Base-by-base conservation (phyloP, 495 filamentous ascomycete genomes). In the Xylaria acuta region DNA sequence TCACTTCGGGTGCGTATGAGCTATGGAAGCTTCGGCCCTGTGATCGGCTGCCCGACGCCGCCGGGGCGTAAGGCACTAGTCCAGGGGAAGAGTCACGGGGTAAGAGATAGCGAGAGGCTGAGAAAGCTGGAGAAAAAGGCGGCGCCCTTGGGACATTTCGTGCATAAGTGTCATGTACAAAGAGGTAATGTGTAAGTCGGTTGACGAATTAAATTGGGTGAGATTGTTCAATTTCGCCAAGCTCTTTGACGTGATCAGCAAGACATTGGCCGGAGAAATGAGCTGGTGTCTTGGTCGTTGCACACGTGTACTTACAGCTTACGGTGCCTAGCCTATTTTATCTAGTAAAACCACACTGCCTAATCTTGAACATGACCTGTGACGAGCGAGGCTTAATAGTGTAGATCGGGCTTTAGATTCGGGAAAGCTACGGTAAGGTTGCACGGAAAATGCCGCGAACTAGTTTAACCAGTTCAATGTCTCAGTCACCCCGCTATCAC, bases 91-190 rank as follows among this genome's bases (percentile, higher is more conserved):
- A 16, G 25, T 65, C 63, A 36, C n/a, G 49, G n/a, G 49, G 49
- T 41, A 54, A 43, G 20, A 67, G 9, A 47, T 27, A 7, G 64
- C 64, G 64, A 67, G n/a, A 54, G 64, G 64, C 45, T 53, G 20
- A 34, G 34, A 56, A 30, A 47, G 64, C 45, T 53, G 64, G 30
- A 38, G 64, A 38, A 22, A n/a, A 53, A 38, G 45, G 64, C 64
- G 64, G 45, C 43, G 18, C 14, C 63, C 47, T 38, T 38, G 12
- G 64, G 3, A n/a, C 2, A 32, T 56, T 56, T 30, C 60, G 32
- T 67, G 65, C 65, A 56, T 67, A 56, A 67, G 49, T 56, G 47
- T 16, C 49, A 51, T 38, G 64, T 18, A 41, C 20, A 16, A 16
- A 18, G 34, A 25, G 20, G 6, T n/a, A n/a, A 53, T 3, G 22